A percentile compares a stretch with the other conserved stretches of the same genome.
These are phyloP conservation scores for Ogataea ramenticola DNA, from an alignment of 805 yeast genomes.

Conservation along the genomic window DNA sequence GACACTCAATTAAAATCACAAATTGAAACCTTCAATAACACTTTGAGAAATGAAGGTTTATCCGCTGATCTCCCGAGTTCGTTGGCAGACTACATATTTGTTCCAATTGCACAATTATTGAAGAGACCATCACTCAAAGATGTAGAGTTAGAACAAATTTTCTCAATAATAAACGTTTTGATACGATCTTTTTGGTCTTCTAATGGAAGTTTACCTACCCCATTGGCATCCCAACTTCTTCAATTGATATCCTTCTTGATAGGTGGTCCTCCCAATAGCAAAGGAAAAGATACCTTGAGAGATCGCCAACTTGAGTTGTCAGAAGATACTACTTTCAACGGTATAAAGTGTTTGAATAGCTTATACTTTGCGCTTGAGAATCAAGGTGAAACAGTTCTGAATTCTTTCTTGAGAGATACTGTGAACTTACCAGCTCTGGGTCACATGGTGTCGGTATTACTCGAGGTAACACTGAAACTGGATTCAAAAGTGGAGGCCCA, in stretches of 20 bases:
- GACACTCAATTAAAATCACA: slow-evolving; percentile 16
- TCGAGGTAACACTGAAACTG: slow-evolving; percentile 23
- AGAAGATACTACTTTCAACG: slow-evolving; percentile 30
- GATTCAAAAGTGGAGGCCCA: background rate
- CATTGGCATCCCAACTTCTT: slow-evolving; percentile 36
- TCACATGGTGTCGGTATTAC: slow-evolving; percentile 36
- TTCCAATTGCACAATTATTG: slow-evolving; percentile 50
- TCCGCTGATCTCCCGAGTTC: slow-evolving; percentile 21
- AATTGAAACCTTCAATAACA: slow-evolving; percentile 1
- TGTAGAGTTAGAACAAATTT: slow-evolving; percentile 35
- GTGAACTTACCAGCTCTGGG: slow-evolving; percentile 38
- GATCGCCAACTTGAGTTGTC: slow-evolving; percentile 16
- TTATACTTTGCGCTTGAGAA: slow-evolving; percentile 26
- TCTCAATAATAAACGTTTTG: slow-evolving; percentile 38
- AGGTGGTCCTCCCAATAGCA: slow-evolving; percentile 36
- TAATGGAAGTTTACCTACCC: slow-evolving; percentile 27
- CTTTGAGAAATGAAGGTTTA: background rate
- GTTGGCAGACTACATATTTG: slow-evolving; percentile 55
- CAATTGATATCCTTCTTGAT: slow-evolving; percentile 39
- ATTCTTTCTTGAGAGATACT: slow-evolving; percentile 23
- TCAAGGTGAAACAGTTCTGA: slow-evolving; percentile 17
- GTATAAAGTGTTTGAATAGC: slow-evolving; percentile 23
- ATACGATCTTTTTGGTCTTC: slow-evolving; percentile 40
- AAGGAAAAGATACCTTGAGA: slow-evolving; percentile 13
- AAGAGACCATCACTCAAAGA: slow-evolving; percentile 40